Evolutionary conservation across 352 stramenopile genomes (phyloP), one percentile per base, ranked within the genome.

Genomic region (Globisporangium barbulae): DNA sequence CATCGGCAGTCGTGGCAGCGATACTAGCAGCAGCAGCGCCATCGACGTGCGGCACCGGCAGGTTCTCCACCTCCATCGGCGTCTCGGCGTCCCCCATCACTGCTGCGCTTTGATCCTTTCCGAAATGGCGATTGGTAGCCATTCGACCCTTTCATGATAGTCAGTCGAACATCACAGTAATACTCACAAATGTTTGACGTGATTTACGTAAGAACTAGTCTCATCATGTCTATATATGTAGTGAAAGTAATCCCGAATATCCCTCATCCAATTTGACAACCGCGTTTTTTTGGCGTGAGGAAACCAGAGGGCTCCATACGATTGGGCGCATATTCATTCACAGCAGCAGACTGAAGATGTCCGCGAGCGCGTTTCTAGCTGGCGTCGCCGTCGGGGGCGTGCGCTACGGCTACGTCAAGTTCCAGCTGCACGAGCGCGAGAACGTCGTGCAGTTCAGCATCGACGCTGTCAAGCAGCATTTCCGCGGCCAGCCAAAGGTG

Each of bases 391-490:
- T 82, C 9, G 81, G 80, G 53, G 82, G 84, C 37, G 63, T 85
- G 70, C 80, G 70, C 50, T 93, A 93, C 69, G 81, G 80, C 42
- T 67, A 76, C 45, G 70, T 82, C 65, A 90, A 88, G 71, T 86
- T 86, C 70, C 73, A 89, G 69, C 71, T 93, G 31, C 60, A 85
- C 41, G 78, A 91, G 65, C 82, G 82, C 42, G 81, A 90, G 64
- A 83, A 78, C 59, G 70, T 91, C 39, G 80, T 93, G 58, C 65
- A 81, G 61, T 91, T 89, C 75, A 85, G 78, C 61, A 65, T 81
- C 28, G 76, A 75, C 17, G 75, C 88, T 41, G 67, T 89, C 54
- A 88, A 84, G 63, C 78, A 89, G 61, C 73, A 62, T 67, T 90
- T 91, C 70, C 69, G 74, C 49, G 75, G 68, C 30, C 28, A 69